These are phyloP conservation scores for Saccharomycopsis guyanensis DNA, from an alignment of 805 yeast species.

Conservation along the genomic window DNA sequence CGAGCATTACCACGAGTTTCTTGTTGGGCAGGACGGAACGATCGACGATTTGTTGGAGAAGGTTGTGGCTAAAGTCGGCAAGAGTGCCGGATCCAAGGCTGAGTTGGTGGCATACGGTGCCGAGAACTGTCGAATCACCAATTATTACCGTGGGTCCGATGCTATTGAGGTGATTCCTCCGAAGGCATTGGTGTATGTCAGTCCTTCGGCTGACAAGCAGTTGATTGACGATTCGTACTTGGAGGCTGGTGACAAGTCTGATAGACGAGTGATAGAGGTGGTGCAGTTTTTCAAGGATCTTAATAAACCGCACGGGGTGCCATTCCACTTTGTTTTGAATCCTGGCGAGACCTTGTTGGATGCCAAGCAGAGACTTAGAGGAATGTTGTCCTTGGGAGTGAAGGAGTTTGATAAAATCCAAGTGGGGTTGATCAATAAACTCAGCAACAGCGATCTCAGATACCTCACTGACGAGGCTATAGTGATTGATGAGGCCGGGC, in stretches of 20 bases:
- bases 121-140: not conserved
- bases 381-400: conserved; percentile 65
- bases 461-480: conserved; percentile 41
- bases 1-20: conserved; percentile 59
- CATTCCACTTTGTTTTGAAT: conserved; percentile 67
- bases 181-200: not conserved
- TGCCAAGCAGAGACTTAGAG: conserved; percentile 61
- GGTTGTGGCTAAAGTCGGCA: conserved; percentile 36
- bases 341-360: conserved; percentile 58
- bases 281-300: conserved; percentile 72
- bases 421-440: conserved; percentile 43
- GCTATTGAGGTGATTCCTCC: not conserved
- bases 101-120: conserved; percentile 18
- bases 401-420: conserved; percentile 73
- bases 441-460: conserved; percentile 19
- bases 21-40: conserved; percentile 56
- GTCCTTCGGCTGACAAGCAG: not conserved
- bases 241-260: conserved; percentile 22
- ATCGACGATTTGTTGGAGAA: conserved; percentile 48
- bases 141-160: not conserved
- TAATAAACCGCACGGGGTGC: conserved; percentile 66
- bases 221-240: not conserved
- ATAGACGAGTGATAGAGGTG: conserved; percentile 44
- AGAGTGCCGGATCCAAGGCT: conserved; percentile 22
- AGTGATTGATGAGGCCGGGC: conserved; percentile 35